Conservation (phyloP, 139 green algal species). For the Tetratostichococcus sp. region DNA sequence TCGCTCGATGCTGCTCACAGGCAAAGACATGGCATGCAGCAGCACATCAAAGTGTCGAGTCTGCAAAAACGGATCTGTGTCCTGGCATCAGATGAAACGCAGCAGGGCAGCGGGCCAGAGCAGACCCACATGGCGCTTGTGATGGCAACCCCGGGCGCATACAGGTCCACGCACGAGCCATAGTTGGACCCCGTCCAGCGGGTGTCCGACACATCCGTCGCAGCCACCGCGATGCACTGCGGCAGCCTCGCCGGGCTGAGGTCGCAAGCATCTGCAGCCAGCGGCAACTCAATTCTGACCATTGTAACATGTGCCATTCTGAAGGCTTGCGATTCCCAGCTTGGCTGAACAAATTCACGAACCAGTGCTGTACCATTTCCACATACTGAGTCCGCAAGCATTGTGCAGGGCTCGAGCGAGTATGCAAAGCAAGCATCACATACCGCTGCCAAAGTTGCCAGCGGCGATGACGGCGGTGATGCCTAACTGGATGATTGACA, state of each 20-base stretch:
- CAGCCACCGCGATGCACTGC: constrained; percentile 26
- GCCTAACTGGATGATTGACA: constrained; percentile 31
- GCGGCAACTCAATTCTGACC: constrained; percentile 1
- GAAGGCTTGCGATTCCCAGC: no score
- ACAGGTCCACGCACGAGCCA: constrained; percentile 60
- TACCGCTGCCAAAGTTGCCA: constrained; percentile 35
- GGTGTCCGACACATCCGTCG: constrained; percentile 23
- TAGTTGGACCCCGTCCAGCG: constrained; percentile 50
- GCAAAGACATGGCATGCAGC: no score
- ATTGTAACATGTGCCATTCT: no score
- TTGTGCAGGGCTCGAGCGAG: neutral
- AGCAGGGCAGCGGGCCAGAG: no score
- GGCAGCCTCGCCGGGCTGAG: constrained; percentile 22
- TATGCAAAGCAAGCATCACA: neutral
- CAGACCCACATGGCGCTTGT: constrained; percentile 25
- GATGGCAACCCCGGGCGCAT: constrained; percentile 52
- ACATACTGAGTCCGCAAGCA: no score
- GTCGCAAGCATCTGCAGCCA: constrained; percentile 29
- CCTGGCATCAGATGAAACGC: no score
- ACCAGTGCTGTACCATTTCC: no score
- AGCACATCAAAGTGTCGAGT: no score
- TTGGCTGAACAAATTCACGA: no score
- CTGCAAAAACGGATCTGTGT: no score
- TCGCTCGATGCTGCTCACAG: no score
- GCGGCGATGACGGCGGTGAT: constrained; percentile 53